Evolutionary conservation across 805 yeast genomes (phyloP).

Genomic region (Teunomyces funiuensis): DNA sequence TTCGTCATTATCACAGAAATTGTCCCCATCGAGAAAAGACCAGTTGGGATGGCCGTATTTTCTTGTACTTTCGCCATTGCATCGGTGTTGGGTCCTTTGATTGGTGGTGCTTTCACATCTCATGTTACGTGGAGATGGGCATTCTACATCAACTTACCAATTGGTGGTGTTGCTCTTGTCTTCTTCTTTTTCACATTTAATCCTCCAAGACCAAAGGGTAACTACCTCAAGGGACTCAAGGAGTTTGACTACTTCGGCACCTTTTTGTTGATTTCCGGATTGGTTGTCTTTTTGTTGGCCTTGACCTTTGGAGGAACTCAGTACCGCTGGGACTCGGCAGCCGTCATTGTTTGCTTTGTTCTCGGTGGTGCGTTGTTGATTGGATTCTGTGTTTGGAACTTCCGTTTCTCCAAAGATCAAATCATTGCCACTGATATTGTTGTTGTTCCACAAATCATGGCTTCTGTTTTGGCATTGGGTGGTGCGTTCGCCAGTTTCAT

Average conservation of each 20-base stretch:
- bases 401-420: constrained; percentile 16
- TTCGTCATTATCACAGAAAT: constrained; percentile 33
- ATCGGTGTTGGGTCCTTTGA: constrained; percentile 24
- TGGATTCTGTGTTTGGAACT: constrained; percentile 19
- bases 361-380: constrained; percentile 26
- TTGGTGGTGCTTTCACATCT: constrained; percentile 27
- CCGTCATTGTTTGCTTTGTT: constrained; percentile 23
- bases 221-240: constrained; percentile 14
- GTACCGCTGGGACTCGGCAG: constrained; percentile 22
- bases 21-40: constrained; percentile 27
- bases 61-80: constrained; percentile 21
- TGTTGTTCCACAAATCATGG: constrained; percentile 13
- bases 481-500: constrained; percentile 21
- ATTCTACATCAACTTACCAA: constrained; percentile 26
- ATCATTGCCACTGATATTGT: constrained; percentile 18
- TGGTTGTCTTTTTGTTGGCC: constrained; percentile 23
- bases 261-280: constrained; percentile 18
- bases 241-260: constrained; percentile 22
- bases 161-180: constrained; percentile 21
- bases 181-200: constrained; percentile 19
- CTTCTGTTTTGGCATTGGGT: constrained; percentile 13
- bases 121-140: constrained; percentile 29
- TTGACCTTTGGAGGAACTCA: constrained; percentile 23
- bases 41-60: constrained; percentile 21
- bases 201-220: constrained; percentile 17